Conservation (phyloP, 371 early-diverging fungal species). For the Circinella umbellata region DNA sequence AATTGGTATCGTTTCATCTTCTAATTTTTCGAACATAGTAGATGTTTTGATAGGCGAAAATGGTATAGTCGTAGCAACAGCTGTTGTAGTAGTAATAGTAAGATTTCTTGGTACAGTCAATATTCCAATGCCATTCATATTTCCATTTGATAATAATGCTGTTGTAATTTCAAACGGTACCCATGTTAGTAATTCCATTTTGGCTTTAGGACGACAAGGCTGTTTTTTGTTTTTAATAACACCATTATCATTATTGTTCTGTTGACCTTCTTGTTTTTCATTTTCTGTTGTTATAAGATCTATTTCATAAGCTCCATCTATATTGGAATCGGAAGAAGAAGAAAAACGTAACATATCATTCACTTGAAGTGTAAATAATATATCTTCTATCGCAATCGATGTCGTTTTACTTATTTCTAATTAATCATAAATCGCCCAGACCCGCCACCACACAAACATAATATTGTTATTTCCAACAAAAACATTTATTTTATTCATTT, state of each 20-base stretch:
- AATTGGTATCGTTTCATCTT: not conserved
- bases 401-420: conserved; percentile 55
- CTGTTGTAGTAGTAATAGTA: conserved; percentile 9
- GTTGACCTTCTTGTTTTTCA: not conserved
- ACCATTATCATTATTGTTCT: not conserved
- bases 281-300: not conserved
- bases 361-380: conserved; percentile 71
- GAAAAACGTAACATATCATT: conserved; percentile 48
- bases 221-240: not conserved
- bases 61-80: not conserved
- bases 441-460: not conserved
- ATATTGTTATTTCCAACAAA: not conserved
- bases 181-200: conserved; percentile 22
- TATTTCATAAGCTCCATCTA: not conserved
- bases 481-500: too few species aligned
- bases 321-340: not conserved
- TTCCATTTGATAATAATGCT: not conserved
- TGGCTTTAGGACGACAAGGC: conserved; percentile 3
- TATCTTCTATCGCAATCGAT: conserved; percentile 74
- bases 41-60: not conserved
- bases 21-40: too few species aligned
- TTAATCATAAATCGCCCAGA: not conserved
- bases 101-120: conserved; percentile 22
- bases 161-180: conserved; percentile 20
- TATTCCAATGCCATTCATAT: conserved; percentile 6